phyloP scores from a whole-genome alignment of 306 rosid species.

The Acacia acuminata region DNA sequence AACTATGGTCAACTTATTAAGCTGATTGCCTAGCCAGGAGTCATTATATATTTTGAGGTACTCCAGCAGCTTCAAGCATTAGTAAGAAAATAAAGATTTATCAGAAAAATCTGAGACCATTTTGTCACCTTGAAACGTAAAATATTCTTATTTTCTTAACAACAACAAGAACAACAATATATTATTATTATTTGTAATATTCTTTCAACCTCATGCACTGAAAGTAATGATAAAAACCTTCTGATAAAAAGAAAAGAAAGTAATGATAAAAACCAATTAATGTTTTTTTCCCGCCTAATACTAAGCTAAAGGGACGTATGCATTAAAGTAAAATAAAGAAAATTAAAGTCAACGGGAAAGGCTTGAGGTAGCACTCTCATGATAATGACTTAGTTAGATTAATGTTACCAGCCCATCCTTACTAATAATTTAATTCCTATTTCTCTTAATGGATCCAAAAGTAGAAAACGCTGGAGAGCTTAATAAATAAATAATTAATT shows the following conservation, averaged over 20 bases:
- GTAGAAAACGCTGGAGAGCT: slow-evolving; percentile 17
- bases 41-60: too few relatives aligned
- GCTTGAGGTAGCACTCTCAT: slow-evolving; percentile 35
- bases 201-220: slow-evolving; percentile 17
- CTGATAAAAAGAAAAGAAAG: too few relatives aligned
- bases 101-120: neutral
- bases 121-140: neutral
- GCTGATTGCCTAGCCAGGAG: too few relatives aligned
- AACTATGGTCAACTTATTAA: too few relatives aligned
- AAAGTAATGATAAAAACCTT: slow-evolving; percentile 9
- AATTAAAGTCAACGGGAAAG: slow-evolving; percentile 21
- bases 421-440: slow-evolving; percentile 33
- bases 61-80: too few relatives aligned
- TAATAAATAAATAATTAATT: neutral
- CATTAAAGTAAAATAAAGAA: slow-evolving; percentile 39
- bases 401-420: slow-evolving; percentile 20
- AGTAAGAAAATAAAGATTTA: too few relatives aligned
- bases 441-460: slow-evolving; percentile 44
- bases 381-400: slow-evolving; percentile 41
- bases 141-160: too few relatives aligned
- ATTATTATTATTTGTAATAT: neutral
- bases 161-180: too few relatives aligned
- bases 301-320: slow-evolving; percentile 48
- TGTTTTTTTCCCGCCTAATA: slow-evolving; percentile 1
- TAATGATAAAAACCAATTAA: slow-evolving; percentile 8